phyloP scores from a whole-genome alignment of 2,329 filamentous ascomycete species.

The Conoideocrella luteorostrata region DNA sequence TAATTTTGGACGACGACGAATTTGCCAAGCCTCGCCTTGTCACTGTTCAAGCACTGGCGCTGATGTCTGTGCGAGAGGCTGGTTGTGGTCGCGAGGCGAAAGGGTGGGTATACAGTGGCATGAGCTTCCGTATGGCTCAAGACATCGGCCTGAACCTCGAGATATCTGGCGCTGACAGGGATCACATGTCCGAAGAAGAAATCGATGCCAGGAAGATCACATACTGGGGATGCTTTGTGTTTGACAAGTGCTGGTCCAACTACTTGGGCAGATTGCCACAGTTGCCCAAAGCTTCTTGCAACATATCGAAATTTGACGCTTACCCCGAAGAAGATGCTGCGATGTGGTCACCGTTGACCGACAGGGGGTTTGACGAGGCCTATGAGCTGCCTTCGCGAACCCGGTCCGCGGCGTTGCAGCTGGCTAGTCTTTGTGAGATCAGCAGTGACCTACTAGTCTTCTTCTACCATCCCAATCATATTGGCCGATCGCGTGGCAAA shows the following conservation, averaged over 20 bases:
- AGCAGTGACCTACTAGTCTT: constrained; percentile 82
- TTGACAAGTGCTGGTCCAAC: constrained; percentile 98
- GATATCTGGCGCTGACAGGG: constrained; percentile 56
- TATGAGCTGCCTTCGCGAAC: constrained; percentile 76
- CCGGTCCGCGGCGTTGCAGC: constrained; percentile 72
- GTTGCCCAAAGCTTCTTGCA: constrained; percentile 71
- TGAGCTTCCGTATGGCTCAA: constrained; percentile 96
- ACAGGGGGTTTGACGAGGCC: constrained; percentile 67
- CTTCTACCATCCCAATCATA: constrained; percentile 79
- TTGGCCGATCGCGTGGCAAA: constrained; percentile 61
- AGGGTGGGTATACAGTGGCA: constrained; percentile 97
- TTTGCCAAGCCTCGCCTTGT: constrained; percentile 83
- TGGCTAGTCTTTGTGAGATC: constrained; percentile 83
- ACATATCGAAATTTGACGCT: constrained; percentile 82
- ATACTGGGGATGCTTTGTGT: constrained; percentile 97
- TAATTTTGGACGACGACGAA: constrained; percentile 87
- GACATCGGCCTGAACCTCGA: constrained; percentile 90
- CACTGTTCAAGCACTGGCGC: constrained; percentile 84
- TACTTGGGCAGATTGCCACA: constrained; percentile 90
- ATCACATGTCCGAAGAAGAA: constrained; percentile 68
- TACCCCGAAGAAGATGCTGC: constrained; percentile 84
- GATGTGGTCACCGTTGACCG: constrained; percentile 82
- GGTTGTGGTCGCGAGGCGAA: constrained; percentile 91
- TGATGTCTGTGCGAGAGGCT: constrained; percentile 95
- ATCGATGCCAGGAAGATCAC: constrained; percentile 85